phyloP scores from a whole-genome alignment of 352 stramenopile genomes.

The Phytopythium aichiense region DNA sequence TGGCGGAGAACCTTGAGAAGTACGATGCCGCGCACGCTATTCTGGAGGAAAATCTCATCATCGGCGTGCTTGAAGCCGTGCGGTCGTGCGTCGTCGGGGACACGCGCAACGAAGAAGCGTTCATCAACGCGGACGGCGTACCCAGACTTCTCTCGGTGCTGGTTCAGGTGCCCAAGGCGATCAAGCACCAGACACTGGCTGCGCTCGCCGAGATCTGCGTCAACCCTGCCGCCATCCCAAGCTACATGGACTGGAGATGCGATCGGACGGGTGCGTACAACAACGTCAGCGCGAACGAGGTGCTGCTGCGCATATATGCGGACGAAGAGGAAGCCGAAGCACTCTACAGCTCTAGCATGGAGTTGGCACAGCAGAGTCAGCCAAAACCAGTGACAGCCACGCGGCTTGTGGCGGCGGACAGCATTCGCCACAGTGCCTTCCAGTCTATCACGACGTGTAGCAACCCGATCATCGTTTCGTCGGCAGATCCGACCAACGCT shows the following conservation, averaged over 20 bases:
- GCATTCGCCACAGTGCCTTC: constrained; percentile 41
- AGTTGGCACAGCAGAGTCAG: background rate
- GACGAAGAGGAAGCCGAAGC: constrained; percentile 47
- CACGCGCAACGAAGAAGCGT: constrained; percentile 41
- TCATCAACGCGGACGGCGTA: constrained; percentile 61
- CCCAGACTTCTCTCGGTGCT: constrained; percentile 59
- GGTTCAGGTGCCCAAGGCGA: constrained; percentile 36
- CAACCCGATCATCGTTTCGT: constrained; percentile 35
- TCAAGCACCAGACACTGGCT: constrained; percentile 61
- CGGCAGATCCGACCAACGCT: background rate
- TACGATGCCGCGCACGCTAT: constrained; percentile 49
- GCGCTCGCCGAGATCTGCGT: constrained; percentile 64
- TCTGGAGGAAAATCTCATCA: constrained; percentile 65
- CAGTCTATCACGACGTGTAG: constrained; percentile 44
- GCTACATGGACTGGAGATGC: constrained; percentile 56
- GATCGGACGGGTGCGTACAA: constrained; percentile 39
- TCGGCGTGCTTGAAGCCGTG: constrained; percentile 61
- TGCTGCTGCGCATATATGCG: constrained; percentile 68
- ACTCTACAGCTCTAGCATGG: background rate
- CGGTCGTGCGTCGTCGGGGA: constrained; percentile 61
- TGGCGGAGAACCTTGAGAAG: constrained; percentile 37
- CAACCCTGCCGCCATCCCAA: constrained; percentile 66
- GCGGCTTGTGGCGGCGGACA: constrained; percentile 20
- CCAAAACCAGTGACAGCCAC: background rate
- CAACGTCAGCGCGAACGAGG: constrained; percentile 47